Evolutionary conservation across 1,284 basidiomycete genomes (phyloP), one percentile per base, ranked within the genome.

Genomic region (Singerocomus inundabilis): DNA sequence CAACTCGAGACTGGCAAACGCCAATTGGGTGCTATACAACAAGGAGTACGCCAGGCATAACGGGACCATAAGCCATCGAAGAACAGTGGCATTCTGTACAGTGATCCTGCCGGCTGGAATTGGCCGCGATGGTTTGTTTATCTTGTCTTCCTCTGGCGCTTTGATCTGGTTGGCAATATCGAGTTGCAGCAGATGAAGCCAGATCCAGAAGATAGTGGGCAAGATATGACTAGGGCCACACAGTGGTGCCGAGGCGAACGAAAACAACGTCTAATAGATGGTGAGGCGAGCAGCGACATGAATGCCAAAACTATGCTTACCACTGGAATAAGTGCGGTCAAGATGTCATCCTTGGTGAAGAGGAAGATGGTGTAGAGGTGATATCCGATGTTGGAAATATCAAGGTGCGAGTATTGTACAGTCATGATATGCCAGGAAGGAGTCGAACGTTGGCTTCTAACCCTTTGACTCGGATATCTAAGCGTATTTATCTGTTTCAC

Each of bases 121-220:
- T 0, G 76, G 76, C 10, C 76, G 57, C 34, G 67, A 65, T 4
- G 68, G 62, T 45, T 77, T 73, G 58, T 77, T 77, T 29, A 60
- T 28, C 18, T 46, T 52, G 55, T 79, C 76, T 53, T 78, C 77
- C 13, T 68, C 67, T 2, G 65, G 63, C 3, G 61, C 58, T 18
- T 71, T 59, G 38, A 64, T 66, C 57, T 78, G 76, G 46, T 78
- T 78, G 1, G 76, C 68, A 16, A 77, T 58, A 39, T 70, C 58
- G 53, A 72, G 72, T 32, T 75, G 73, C 9, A 79, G 59, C 1
- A 72, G 53, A 35, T 78, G 72, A 1, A 72, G 34, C 72, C 71
- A 78, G 5, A 73, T 60, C 76, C 76, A 79, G 21, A 70, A 58
- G 1, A 67, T 41, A 1, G 61, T 54, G 24, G 70, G 64, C 2